A percentile compares a stretch with the other conserved stretches of the same genome.
Conservation (phyloP, 345 rosid species). For the Linum lewisii region DNA sequence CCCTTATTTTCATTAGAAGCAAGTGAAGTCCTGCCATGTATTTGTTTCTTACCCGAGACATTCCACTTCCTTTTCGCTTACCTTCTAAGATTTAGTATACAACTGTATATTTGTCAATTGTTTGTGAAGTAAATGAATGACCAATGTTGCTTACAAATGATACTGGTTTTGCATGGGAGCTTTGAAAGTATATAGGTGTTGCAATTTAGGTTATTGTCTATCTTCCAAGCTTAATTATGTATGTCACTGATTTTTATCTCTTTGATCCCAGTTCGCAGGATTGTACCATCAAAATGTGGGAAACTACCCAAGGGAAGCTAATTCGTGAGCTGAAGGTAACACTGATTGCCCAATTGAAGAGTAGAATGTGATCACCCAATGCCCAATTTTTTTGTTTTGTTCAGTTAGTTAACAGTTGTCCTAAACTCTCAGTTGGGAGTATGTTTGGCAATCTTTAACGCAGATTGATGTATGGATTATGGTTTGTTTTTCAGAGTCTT, state of each 20-base stretch:
- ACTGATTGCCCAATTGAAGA: constrained; percentile 8
- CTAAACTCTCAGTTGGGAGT: not conserved
- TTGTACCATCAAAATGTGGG: constrained; percentile 95
- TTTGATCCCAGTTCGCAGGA: constrained; percentile 70
- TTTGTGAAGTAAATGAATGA: not conserved
- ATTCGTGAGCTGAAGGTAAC: constrained; percentile 91
- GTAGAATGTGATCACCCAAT: not conserved
- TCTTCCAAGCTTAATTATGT: not conserved
- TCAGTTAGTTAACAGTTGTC: no score
- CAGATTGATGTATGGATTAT: not conserved
- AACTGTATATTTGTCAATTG: not conserved
- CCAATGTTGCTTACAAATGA: not conserved
- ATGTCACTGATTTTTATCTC: constrained; percentile 8
- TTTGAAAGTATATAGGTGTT: not conserved
- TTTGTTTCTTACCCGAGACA: no score
- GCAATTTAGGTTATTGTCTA: not conserved
- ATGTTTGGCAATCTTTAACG: not conserved
- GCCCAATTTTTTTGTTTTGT: not conserved
- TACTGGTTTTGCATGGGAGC: not conserved
- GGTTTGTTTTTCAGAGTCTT: not conserved
- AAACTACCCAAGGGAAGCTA: constrained; percentile 88
- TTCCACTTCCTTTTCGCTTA: no score
- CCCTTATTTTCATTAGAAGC: not conserved
- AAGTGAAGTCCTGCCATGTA: not conserved
- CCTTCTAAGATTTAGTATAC: no score